phyloP scores from a whole-genome alignment of 768 basidiomycete species.

The Termitomyces sp. region DNA sequence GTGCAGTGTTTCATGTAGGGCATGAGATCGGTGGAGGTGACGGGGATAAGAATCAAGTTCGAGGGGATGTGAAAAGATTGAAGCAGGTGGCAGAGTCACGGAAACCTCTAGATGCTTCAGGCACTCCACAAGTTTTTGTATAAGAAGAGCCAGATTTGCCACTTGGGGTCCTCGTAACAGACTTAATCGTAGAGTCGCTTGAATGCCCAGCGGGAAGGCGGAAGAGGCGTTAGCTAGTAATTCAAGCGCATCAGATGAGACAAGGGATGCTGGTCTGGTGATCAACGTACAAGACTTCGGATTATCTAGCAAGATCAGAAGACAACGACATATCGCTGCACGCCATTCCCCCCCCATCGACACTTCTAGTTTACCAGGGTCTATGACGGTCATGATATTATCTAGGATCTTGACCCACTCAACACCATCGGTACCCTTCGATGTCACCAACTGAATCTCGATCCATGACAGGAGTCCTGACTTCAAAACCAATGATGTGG shows the following conservation, averaged over 20 bases:
- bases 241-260: background rate
- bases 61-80: background rate
- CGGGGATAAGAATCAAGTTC: background rate
- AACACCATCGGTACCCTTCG: slow-evolving; percentile 34
- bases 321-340: slow-evolving; percentile 45
- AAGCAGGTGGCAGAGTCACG: slow-evolving; percentile 9
- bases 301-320: slow-evolving; percentile 34
- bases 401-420: slow-evolving; percentile 66
- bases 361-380: slow-evolving; percentile 45
- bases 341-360: slow-evolving; percentile 61
- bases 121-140: slow-evolving; percentile 21
- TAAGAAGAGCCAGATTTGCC: slow-evolving; percentile 22
- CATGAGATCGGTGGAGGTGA: slow-evolving; percentile 28
- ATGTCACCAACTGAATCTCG: slow-evolving; percentile 55
- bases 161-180: slow-evolving; percentile 23
- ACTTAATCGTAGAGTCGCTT: slow-evolving; percentile 31
- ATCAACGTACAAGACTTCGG: slow-evolving; percentile 19
- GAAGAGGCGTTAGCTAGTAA: slow-evolving; percentile 3
- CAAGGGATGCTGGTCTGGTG: background rate
- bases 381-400: slow-evolving; percentile 50
- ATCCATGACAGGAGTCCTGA: slow-evolving; percentile 79
- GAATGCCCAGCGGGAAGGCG: slow-evolving; percentile 19
- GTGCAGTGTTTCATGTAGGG: slow-evolving; percentile 28
- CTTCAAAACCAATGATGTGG: slow-evolving; percentile 65
- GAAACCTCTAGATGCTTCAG: slow-evolving; percentile 25